These are phyloP conservation scores for Apiospora kogelbergensis DNA, from an alignment of 2,329 filamentous ascomycete species.

Conservation along the genomic window DNA sequence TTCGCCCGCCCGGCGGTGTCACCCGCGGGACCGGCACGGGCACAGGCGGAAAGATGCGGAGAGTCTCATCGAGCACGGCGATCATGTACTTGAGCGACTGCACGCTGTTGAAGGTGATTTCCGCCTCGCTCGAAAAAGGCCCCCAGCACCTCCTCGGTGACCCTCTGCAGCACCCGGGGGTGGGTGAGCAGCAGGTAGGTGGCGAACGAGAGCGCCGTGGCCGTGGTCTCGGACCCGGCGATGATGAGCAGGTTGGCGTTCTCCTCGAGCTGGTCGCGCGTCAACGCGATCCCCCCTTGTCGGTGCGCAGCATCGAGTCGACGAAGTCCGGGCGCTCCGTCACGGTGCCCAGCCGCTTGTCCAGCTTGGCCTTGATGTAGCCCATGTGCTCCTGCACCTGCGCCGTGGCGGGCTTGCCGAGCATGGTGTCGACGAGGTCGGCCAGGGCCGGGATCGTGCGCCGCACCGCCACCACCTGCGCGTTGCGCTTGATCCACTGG, in stretches of 20 bases:
- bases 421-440: neutral
- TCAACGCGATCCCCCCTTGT: conserved; percentile 1
- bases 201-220: conserved; percentile 39
- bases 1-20: conserved; percentile 17
- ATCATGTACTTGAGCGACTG: conserved; percentile 35
- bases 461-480: neutral
- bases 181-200: conserved; percentile 39
- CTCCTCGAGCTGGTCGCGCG: neutral
- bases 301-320: neutral
- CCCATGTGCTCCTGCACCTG: neutral
- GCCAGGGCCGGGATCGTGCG: neutral
- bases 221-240: conserved; percentile 47
- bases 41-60: conserved; percentile 39
- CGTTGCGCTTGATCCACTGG: neutral
- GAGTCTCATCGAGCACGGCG: conserved; percentile 39
- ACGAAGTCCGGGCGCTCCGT: neutral
- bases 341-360: neutral
- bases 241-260: conserved; percentile 12
- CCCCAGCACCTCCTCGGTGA: conserved; percentile 38
- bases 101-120: conserved; percentile 35
- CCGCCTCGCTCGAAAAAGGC: conserved; percentile 33
- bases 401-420: neutral
- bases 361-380: neutral
- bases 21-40: conserved; percentile 19
- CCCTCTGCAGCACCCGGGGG: conserved; percentile 26